Base-by-base conservation (phyloP, 2,329 filamentous ascomycete genomes). In the Macrophomina tecta region DNA sequence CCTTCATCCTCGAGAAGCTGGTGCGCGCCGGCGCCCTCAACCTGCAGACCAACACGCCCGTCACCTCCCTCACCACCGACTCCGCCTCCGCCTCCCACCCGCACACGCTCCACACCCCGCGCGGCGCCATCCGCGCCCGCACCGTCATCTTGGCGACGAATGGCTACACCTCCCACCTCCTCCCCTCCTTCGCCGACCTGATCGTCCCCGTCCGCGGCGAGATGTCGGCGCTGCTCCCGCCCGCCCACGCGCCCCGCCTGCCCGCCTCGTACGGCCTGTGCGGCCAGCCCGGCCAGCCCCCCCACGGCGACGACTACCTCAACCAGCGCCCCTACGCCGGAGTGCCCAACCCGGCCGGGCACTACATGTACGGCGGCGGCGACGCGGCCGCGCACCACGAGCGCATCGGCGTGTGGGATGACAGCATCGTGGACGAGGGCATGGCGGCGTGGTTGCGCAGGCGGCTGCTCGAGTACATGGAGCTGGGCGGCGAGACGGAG, bases 121-220 rank as follows among this genome's bases (percentile, higher is more conserved):
- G 92, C 28, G 93, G 93, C n/a, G 81, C 79, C 49, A 84, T 96
- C 65, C 75, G 76, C 0, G 83, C 92, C 1, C 79, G 81, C 12
- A 84, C 86, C 40, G 86, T 97, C 23, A 83, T 97, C 18, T 84
- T 97, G 16, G 90, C 92, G 4, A 94, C 91, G 0, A 97, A 97
- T 74, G 94, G 83, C 3, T 96, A 97, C 77, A 94, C 92, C 0
- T 92, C 91, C 1, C 85, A 89, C 68, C 83, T 97, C 4, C 80
- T 94, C 1, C 91, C 91, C 0, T 75, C 81, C 40, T 90, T 94
- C 71, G 82, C 86, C 8, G 87, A 89, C 69, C 83, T 93, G 8
- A 90, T 97, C 69, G 87, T 94, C 2, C 94, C 94, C 0, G 89
- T 91, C 2, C 84, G 91, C 30, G 93, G 91, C 0, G 89, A 94